These are phyloP conservation scores for Lentinula lateritia DNA, from an alignment of 768 basidiomycete species.

Conservation along the genomic window DNA sequence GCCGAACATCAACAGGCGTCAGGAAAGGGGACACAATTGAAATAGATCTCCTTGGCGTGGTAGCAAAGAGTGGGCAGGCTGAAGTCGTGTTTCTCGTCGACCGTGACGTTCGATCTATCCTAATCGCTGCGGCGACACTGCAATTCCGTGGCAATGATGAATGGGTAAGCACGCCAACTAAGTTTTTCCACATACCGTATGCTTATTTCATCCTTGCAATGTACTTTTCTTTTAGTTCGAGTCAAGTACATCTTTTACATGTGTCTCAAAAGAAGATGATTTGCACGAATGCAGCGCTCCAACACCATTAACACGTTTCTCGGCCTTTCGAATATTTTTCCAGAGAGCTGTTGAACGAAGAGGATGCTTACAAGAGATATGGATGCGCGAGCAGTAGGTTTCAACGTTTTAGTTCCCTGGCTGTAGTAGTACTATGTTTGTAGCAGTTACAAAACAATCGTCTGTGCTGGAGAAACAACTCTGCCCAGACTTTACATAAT, in stretches of 20 bases:
- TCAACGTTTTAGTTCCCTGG: not conserved
- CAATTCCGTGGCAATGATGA: slow-evolving; percentile 10
- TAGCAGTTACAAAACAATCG: not conserved
- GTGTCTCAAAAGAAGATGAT: not conserved
- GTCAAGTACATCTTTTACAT: not conserved
- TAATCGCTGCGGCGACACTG: slow-evolving; percentile 4
- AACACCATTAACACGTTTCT: not conserved
- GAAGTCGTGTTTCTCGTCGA: slow-evolving; percentile 25
- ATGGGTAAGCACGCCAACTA: slow-evolving; percentile 13
- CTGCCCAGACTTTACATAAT: no score
- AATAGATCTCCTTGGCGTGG: slow-evolving; percentile 16
- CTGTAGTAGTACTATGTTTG: not conserved
- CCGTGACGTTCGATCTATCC: slow-evolving; percentile 13
- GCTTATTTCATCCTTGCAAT: no score
- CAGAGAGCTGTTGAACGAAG: slow-evolving; percentile 18
- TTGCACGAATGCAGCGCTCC: slow-evolving; percentile 1
- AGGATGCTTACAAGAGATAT: slow-evolving; percentile 36
- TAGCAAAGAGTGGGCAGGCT: not conserved
- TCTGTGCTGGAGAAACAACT: slow-evolving; percentile 3
- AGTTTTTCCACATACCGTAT: no score
- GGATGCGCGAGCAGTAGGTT: slow-evolving; percentile 18
- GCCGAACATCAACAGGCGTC: slow-evolving; percentile 16
- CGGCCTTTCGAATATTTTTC: slow-evolving; percentile 22
- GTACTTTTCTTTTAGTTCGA: not conserved
- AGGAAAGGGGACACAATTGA: slow-evolving; percentile 23